Evolutionary conservation across 129 eudicot species (phyloP), one percentile per base, ranked within the genome.

Genomic region (Centella asiatica): DNA sequence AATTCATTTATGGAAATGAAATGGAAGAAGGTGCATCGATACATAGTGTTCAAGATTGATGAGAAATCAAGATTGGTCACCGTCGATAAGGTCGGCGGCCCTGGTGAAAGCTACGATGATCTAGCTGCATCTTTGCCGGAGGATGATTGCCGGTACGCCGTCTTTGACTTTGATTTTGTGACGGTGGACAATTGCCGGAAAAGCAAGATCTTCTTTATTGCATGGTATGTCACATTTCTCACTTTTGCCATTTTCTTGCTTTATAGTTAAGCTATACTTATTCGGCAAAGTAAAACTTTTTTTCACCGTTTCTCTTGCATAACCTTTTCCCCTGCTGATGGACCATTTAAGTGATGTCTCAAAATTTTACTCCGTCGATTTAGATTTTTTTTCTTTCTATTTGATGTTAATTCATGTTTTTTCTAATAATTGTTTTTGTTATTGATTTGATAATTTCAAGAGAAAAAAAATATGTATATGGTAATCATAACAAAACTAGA

Each of bases 191-290:
- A 85, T 32, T 89, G 97, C 73, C 90, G 85, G 37, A 89, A 79
- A 70, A 81, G 94, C 94, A 88, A 88, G 87, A 88, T 88, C 74
- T 85, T 88, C 79, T 88, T 88, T 81, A 88, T 88, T 76, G 97
- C 97, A 64, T 84, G 97, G 95, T 87, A 52, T 60, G 83, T 78
- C 64, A 26, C 33, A n/a, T 25, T 51, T 62, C 25, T 67, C 24
- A 32, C 7, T 22, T 48, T 47, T 47, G 31, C 0, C 20, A 7
- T 28, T 12, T 46, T 48, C 22, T 60, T 23, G 34, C 52, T 60
- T 60, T 39, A n/a, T 0, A 40, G 6, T 42, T 2, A 39, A 58
- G 63, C 63, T 34, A 34, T 32, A 28, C 13, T 13, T n/a, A 0
- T 26, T 39, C 23, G 37, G n/a, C 63, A 33, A 34, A 1, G 19